These are phyloP conservation scores for Carex pumila DNA, from an alignment of 176 grass and related monocot species.

Conservation along the genomic window DNA sequence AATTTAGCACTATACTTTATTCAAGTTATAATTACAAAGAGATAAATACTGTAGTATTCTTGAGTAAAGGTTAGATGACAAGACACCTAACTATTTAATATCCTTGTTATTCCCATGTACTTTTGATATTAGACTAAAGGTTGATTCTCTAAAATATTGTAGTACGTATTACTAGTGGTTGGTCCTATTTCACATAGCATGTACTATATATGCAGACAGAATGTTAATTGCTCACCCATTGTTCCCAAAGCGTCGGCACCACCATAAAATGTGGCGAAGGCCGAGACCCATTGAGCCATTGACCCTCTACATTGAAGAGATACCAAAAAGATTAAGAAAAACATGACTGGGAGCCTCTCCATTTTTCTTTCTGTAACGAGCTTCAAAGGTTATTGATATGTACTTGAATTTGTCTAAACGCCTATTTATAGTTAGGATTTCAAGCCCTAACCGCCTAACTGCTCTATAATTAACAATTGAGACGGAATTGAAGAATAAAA, in stretches of 20 bases:
- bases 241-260: constrained; percentile 10
- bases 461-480: not conserved
- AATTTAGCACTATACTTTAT: not conserved
- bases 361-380: not conserved
- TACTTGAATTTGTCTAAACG: not conserved
- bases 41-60: not conserved
- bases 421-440: constrained; percentile 1
- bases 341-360: not conserved
- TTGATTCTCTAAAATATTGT: no score
- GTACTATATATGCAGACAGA: not conserved
- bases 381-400: not conserved
- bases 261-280: constrained; percentile 30
- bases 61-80: no score
- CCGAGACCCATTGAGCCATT: constrained; percentile 15
- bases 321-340: not conserved
- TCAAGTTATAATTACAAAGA: not conserved
- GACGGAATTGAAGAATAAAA: not conserved
- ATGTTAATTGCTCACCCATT: constrained; percentile 13
- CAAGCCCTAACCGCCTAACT: not conserved
- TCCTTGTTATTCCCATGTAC: no score
- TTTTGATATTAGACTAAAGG: no score
- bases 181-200: no score
- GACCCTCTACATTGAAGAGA: constrained; percentile 2
- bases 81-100: no score
- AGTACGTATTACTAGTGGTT: no score